These are phyloP conservation scores for Hibiscus mutabilis DNA, from an alignment of 345 rosid species.

Conservation along the genomic window DNA sequence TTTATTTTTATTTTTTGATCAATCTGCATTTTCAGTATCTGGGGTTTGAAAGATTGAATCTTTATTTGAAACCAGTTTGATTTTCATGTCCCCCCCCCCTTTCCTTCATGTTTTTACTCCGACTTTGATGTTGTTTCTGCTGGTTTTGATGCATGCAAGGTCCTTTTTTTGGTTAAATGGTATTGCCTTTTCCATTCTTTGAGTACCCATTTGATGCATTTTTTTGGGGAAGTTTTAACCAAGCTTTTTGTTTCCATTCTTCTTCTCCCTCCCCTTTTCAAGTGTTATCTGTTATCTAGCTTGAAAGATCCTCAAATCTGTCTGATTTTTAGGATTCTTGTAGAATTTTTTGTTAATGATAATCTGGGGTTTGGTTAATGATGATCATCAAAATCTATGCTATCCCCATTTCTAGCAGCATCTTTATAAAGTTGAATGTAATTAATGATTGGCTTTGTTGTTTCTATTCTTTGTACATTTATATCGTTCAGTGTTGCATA, in stretches of 20 bases:
- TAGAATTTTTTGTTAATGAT: neutral
- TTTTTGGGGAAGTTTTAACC: conserved; percentile 3
- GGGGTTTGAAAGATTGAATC: conserved; percentile 1
- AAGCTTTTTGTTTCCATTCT: neutral
- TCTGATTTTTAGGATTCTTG: neutral
- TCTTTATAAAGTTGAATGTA: neutral
- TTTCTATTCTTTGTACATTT: neutral
- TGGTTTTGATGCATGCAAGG: conserved; percentile 15
- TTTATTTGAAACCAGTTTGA: conserved; percentile 4
- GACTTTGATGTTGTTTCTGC: neutral
- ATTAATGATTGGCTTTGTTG: neutral
- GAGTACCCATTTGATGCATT: conserved; percentile 13
- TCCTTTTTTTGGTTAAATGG: neutral
- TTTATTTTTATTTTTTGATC: neutral
- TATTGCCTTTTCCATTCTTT: conserved; percentile 2
- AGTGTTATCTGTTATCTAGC: neutral
- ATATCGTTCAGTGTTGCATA: conserved; percentile 1
- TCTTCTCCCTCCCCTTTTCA: neutral
- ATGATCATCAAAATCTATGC: conserved; percentile 9
- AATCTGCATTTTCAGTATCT: neutral
- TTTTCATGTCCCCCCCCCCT: too few species aligned
- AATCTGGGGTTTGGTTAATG: conserved; percentile 7
- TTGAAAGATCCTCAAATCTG: conserved; percentile 2
- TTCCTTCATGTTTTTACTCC: too few species aligned
- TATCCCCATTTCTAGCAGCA: neutral